Conservation (phyloP, 1,284 basidiomycete species). For the Boletus austroedulis region DNA sequence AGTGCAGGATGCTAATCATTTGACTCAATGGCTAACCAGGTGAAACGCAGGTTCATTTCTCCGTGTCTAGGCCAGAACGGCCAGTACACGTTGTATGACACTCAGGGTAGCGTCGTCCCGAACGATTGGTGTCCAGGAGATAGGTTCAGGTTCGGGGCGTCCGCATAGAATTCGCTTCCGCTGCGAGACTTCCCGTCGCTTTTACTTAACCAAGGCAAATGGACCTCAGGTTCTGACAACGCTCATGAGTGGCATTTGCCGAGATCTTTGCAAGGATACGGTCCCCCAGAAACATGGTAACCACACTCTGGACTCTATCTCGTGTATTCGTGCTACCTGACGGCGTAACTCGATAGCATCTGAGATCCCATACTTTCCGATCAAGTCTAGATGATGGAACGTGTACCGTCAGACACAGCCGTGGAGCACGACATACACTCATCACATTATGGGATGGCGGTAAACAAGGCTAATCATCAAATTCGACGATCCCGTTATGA, state of each 20-base stretch:
- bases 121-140: not conserved
- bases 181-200: not conserved
- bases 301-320: not conserved
- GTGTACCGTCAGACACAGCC: not conserved
- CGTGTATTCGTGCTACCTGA: not conserved
- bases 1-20: not conserved
- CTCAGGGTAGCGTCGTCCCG: not conserved
- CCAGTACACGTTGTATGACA: not conserved
- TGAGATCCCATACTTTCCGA: not conserved
- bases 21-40: not conserved
- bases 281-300: not conserved
- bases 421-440: not conserved
- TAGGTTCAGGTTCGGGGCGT: not conserved
- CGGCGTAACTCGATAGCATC: not conserved
- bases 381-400: not conserved
- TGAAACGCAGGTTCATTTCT: not conserved
- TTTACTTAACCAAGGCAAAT: not conserved
- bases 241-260: not conserved
- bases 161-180: constrained; percentile 8
- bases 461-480: constrained; percentile 8
- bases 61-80: not conserved
- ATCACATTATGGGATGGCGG: not conserved
- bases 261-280: not conserved
- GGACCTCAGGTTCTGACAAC: not conserved
- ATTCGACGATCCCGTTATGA: not conserved